phyloP scores from a whole-genome alignment of 2,329 filamentous ascomycete species.

The Triangularia setosa region DNA sequence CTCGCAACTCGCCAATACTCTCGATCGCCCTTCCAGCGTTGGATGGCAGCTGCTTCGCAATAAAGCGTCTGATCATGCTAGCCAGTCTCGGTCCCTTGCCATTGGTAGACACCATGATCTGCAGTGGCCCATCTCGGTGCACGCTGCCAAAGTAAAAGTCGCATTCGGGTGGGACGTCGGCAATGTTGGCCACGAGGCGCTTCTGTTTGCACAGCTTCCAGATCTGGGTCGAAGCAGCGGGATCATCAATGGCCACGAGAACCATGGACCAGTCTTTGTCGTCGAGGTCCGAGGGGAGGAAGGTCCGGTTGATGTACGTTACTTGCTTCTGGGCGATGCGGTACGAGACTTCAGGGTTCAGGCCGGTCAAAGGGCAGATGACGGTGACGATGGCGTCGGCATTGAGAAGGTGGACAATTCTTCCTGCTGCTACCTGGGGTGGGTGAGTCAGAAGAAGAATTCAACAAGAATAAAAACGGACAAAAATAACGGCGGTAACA shows the following conservation, averaged over 20 bases:
- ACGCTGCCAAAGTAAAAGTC: conserved; percentile 99
- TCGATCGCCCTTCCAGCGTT: conserved; percentile 84
- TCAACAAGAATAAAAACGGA: too few relatives aligned
- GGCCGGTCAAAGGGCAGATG: conserved; percentile 71
- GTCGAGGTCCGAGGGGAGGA: conserved; percentile 83
- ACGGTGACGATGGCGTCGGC: conserved; percentile 89
- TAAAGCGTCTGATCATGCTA: conserved; percentile 77
- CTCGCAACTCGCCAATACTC: conserved; percentile 74
- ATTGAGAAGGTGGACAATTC: conserved; percentile 90
- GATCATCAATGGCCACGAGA: conserved; percentile 88
- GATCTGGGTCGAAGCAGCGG: conserved; percentile 80
- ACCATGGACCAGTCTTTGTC: conserved; percentile 68
- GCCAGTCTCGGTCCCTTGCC: conserved; percentile 91
- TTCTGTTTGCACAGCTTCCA: conserved; percentile 90
- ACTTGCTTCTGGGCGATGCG: conserved; percentile 74
- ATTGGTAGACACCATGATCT: conserved; percentile 99
- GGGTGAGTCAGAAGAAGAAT: background rate
- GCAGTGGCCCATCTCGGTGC: conserved; percentile 88
- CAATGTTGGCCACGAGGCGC: conserved; percentile 87
- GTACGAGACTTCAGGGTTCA: conserved; percentile 84
- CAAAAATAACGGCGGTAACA: conserved; percentile 27
- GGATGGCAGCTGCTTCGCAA: conserved; percentile 69
- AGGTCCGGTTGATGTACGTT: conserved; percentile 75
- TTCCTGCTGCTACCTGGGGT: conserved; percentile 84
- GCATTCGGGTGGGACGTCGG: conserved; percentile 93